These are phyloP conservation scores for Sordariomycetes sp. DNA, from an alignment of 2,329 filamentous ascomycete species.

Conservation along the genomic window DNA sequence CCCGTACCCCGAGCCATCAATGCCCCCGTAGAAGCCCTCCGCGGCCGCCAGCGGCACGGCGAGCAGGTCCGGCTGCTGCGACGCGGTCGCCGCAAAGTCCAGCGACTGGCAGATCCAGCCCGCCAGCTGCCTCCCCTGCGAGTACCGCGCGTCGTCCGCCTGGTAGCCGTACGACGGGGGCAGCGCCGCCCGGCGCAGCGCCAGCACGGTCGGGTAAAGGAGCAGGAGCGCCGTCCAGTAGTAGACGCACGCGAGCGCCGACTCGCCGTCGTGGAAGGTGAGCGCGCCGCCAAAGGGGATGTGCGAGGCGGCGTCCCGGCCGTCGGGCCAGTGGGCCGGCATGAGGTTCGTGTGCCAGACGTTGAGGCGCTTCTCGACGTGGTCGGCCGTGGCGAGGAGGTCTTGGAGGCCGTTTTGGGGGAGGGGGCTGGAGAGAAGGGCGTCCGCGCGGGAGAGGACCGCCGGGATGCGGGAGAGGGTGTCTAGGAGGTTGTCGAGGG, in stretches of 20 bases:
- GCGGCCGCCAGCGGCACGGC: conserved; percentile 30
- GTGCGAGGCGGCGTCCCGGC: conserved; percentile 5
- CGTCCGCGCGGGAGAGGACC: conserved; percentile 34
- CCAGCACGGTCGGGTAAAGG: conserved; percentile 36
- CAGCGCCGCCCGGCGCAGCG: conserved; percentile 30
- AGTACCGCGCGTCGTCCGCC: conserved; percentile 29
- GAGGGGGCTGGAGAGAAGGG: conserved; percentile 23
- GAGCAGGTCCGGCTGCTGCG: conserved; percentile 35
- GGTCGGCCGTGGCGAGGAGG: conserved; percentile 34
- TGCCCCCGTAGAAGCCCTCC: conserved; percentile 28
- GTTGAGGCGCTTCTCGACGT: conserved; percentile 34
- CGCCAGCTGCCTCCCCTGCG: conserved; percentile 31
- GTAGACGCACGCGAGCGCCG: conserved; percentile 37
- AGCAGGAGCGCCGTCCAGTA: conserved; percentile 42
- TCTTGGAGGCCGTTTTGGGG: conserved; percentile 35
- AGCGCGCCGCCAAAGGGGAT: conserved; percentile 34
- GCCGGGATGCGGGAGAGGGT: conserved; percentile 33
- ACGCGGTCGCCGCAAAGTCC: conserved; percentile 31
- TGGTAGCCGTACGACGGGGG: conserved; percentile 28
- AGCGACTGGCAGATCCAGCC: conserved; percentile 38
- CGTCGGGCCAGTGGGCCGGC: conserved; percentile 22
- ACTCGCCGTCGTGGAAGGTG: conserved; percentile 30
- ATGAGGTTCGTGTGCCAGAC: conserved; percentile 29
- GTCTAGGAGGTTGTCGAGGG: conserved; percentile 42
- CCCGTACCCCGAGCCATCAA: conserved; percentile 27